Evolutionary conservation across 1,284 basidiomycete genomes (phyloP).

Genomic region (Rhodotorula mucilaginosa): DNA sequence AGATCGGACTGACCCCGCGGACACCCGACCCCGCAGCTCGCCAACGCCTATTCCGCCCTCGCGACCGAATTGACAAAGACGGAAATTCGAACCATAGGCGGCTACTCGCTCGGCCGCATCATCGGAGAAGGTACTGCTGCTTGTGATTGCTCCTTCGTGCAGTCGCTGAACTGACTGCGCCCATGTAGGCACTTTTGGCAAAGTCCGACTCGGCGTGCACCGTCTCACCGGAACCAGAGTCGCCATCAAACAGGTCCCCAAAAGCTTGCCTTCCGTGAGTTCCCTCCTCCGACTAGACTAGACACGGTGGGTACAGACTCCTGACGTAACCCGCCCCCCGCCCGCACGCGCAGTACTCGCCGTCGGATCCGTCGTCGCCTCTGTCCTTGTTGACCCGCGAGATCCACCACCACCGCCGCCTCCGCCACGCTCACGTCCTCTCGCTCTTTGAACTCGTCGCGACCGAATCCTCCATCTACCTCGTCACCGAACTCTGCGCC

Average conservation of each 20-base stretch:
- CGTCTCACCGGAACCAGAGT: slow-evolving; percentile 59
- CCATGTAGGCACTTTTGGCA: slow-evolving; percentile 45
- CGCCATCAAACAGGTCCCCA: slow-evolving; percentile 97
- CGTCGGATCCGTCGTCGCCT: slow-evolving; percentile 30
- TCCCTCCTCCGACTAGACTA: too few relatives aligned
- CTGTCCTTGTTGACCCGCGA: slow-evolving; percentile 77
- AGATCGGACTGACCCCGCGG: neutral
- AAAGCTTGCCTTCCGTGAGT: slow-evolving; percentile 68
- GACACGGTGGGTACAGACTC: too few relatives aligned
- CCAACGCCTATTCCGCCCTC: slow-evolving; percentile 92
- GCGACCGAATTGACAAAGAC: slow-evolving; percentile 88
- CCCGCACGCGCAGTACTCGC: slow-evolving; percentile 1
- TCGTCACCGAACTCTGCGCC: slow-evolving; percentile 92
- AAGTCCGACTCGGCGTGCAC: slow-evolving; percentile 45
- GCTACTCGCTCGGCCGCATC: slow-evolving; percentile 89
- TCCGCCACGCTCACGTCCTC: slow-evolving; percentile 91
- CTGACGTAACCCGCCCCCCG: too few relatives aligned
- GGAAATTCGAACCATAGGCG: slow-evolving; percentile 86
- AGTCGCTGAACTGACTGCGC: slow-evolving; percentile 11
- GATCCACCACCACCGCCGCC: slow-evolving; percentile 94
- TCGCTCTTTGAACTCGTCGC: slow-evolving; percentile 98
- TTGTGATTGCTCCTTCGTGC: neutral
- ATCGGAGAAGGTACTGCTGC: slow-evolving; percentile 81
- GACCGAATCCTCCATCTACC: slow-evolving; percentile 92
- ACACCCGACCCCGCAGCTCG: slow-evolving; percentile 59